These are phyloP conservation scores for Arthroderma sp. DNA, from an alignment of 2,329 filamentous ascomycete species.

Conservation along the genomic window DNA sequence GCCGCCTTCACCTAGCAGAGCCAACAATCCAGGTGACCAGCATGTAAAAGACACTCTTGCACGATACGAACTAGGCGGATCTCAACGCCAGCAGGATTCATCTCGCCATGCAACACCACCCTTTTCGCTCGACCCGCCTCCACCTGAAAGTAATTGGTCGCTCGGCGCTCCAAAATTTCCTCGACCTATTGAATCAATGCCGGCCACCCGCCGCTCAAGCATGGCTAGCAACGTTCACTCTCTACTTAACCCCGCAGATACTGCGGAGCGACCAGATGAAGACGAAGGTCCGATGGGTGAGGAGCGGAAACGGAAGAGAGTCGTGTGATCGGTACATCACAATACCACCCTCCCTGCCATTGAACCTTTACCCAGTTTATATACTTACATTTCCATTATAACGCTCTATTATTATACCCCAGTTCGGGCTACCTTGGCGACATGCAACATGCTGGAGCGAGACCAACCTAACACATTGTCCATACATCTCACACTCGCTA, in stretches of 20 bases:
- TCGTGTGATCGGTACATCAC: constrained; percentile 26
- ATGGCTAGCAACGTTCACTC: constrained; percentile 60
- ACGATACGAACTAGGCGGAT: constrained; percentile 51
- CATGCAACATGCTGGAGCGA: too few species aligned
- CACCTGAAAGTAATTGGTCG: constrained; percentile 44
- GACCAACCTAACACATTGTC: too few species aligned
- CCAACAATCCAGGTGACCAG: constrained; percentile 43
- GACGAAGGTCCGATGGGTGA: constrained; percentile 43
- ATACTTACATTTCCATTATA: neutral
- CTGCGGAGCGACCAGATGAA: constrained; percentile 51
- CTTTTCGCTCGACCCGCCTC: constrained; percentile 29
- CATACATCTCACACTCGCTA: too few species aligned
- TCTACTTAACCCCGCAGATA: constrained; percentile 55
- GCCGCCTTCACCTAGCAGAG: constrained; percentile 52
- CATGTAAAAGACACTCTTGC: constrained; percentile 50
- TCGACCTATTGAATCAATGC: constrained; percentile 30
- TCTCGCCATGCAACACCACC: constrained; percentile 45
- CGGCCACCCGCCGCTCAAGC: constrained; percentile 54
- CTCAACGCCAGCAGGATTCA: constrained; percentile 32
- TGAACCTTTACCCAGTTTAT: neutral
- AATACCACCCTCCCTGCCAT: neutral
- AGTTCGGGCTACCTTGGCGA: too few species aligned
- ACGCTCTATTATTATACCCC: too few species aligned
- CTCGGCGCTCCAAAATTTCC: constrained; percentile 34
- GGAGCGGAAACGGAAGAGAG: constrained; percentile 49